Evolutionary conservation across 805 yeast genomes (phyloP).

Genomic region (Cyberlindnera nakhonratchasimensis): DNA sequence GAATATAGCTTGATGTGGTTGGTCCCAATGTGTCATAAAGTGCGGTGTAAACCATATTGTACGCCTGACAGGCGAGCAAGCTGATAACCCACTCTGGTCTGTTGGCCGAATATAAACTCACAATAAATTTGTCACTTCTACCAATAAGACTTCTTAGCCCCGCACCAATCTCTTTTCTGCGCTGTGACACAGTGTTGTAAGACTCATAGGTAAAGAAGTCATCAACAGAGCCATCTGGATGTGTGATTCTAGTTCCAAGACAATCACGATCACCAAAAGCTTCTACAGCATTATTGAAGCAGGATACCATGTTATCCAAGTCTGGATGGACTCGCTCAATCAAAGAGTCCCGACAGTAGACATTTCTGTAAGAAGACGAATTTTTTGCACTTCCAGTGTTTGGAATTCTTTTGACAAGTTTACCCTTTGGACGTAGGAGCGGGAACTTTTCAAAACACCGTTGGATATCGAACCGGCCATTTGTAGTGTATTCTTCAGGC

Average conservation of each 20-base stretch:
- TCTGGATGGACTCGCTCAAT: constrained; percentile 39
- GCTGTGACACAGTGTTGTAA: constrained; percentile 36
- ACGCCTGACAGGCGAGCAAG: constrained; percentile 53
- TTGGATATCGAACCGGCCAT: constrained; percentile 10
- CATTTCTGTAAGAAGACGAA: constrained; percentile 47
- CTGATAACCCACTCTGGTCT: constrained; percentile 56
- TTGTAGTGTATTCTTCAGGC: constrained; percentile 1
- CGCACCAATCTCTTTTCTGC: constrained; percentile 35
- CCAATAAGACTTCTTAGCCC: constrained; percentile 33
- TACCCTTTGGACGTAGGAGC: constrained; percentile 2
- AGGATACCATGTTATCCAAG: constrained; percentile 38
- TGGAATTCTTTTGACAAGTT: constrained; percentile 26
- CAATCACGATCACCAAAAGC: constrained; percentile 23
- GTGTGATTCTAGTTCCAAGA: constrained; percentile 15
- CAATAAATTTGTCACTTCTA: constrained; percentile 33
- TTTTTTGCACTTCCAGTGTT: constrained; percentile 33
- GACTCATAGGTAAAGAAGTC: constrained; percentile 38
- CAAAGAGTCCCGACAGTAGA: constrained; percentile 30
- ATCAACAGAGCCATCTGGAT: constrained; percentile 35
- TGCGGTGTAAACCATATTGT: constrained; percentile 41
- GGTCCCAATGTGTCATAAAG: constrained; percentile 47
- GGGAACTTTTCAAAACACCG: constrained; percentile 3
- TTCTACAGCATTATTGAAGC: constrained; percentile 39
- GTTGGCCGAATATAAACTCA: constrained; percentile 46
- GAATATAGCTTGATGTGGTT: constrained; percentile 48